Evolutionary conservation across 129 eudicot species (phyloP), one percentile per base, ranked within the genome.

Genomic region (Artemisia argyi): DNA sequence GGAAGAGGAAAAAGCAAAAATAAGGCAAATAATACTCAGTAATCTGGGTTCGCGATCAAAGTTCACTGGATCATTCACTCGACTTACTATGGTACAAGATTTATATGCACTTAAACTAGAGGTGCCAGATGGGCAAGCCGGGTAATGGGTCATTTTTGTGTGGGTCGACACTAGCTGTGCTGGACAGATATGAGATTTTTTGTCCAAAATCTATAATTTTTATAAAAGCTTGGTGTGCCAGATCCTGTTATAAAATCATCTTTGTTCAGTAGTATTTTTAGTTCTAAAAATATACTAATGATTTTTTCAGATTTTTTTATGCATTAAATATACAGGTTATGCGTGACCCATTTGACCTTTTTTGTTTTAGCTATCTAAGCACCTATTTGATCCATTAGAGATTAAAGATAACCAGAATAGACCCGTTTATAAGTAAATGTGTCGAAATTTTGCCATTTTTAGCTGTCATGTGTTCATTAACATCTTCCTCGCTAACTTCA

Each of bases 21-120:
- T 84, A 78, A 90, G 85, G 78, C 83, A 79, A 54, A 65, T 61
- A 47, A 90, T 91, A 71, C 72, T 84, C 46, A 84, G 68, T 73
- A 77, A 81, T 53, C 47, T 77, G 72, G 85, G 79, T 72, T 75
- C 82, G 68, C 80, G 80, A 81, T 82, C 96, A 47, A 84, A 86
- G 68, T 88, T 80, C 17, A 84, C 81, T 16, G 96, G 97, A 79
- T 77, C 97, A 53, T 94, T 20, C 75, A 88, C 96, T 64, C 85
- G 91, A 24, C 63, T 90, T 61, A 79, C 93, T 32, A 69, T 94
- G 96, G 99, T 94, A 90, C 55, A 53, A 80, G 83, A 24, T 76
- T 67, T 16, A 58, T 26, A 20, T 20, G 58, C 11, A 49, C 22
- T 66, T 69, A 26, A 28, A 12, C 14, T 11, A 60, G 68, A 20